phyloP scores from a whole-genome alignment of 208 protist genomes.

The Leishmania mexicana region DNA sequence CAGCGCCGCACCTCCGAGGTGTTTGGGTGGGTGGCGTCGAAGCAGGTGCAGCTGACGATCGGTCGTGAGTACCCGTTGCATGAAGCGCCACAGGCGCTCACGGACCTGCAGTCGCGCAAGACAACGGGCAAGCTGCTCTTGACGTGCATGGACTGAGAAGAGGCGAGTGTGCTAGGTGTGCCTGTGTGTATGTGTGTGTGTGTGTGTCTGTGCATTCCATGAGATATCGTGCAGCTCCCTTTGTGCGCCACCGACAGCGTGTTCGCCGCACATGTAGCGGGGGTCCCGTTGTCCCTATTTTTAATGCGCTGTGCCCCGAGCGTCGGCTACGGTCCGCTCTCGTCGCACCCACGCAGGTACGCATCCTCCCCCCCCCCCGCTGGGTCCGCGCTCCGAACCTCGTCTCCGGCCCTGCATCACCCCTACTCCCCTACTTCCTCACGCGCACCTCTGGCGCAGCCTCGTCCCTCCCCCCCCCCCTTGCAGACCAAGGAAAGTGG shows the following conservation, averaged over 20 bases:
- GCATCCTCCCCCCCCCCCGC: neutral
- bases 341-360: neutral
- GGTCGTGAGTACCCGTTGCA: slow-evolving; percentile 51
- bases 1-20: slow-evolving; percentile 54
- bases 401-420: neutral
- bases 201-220: neutral
- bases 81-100: slow-evolving; percentile 65
- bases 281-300: too few species aligned
- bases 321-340: too few species aligned
- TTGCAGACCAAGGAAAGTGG: neutral
- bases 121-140: slow-evolving; percentile 62
- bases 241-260: neutral
- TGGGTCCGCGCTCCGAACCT: neutral
- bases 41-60: slow-evolving; percentile 54
- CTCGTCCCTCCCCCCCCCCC: neutral
- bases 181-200: neutral
- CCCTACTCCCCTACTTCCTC: neutral
- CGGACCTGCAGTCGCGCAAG: slow-evolving; percentile 44
- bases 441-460: neutral
- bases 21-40: slow-evolving; percentile 57
- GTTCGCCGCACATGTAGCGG: neutral
- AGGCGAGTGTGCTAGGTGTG: neutral
- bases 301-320: too few species aligned
- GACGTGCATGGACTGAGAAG: slow-evolving; percentile 22
- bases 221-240: too few species aligned